A percentile compares a stretch with the other conserved stretches of the same genome.
Evolutionary conservation across 78 protist species (phyloP).

Genomic region (Dictyostelium firmibasis): DNA sequence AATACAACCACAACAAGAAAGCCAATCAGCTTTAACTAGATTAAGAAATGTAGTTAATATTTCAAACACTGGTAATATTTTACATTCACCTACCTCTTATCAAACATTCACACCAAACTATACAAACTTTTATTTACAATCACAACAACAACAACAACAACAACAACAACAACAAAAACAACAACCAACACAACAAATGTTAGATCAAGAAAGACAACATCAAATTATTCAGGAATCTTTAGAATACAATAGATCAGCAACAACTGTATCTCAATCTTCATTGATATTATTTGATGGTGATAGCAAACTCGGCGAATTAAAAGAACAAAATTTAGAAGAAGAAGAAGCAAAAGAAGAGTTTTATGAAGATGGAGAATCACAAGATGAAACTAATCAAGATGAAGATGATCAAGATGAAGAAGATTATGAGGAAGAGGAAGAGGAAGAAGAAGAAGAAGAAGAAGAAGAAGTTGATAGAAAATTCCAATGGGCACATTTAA

Average conservation of each 20-base stretch:
- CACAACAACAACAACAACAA: neutral
- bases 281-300: neutral
- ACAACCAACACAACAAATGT: neutral
- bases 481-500: neutral
- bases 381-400: neutral
- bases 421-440: neutral
- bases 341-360: neutral
- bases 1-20: neutral
- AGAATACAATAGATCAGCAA: neutral
- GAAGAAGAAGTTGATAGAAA: neutral
- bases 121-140: neutral
- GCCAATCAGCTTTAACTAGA: neutral
- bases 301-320: neutral
- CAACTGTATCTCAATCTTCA: neutral
- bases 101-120: neutral
- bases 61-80: neutral
- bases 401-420: neutral
- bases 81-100: neutral
- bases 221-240: neutral
- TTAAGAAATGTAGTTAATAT: neutral
- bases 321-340: neutral
- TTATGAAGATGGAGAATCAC: neutral
- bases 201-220: neutral
- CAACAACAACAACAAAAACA: slow-evolving; percentile 12
- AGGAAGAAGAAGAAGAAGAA: neutral